phyloP scores from a whole-genome alignment of 1,139 yeast genomes.

The Yamadazyma diospyri region DNA sequence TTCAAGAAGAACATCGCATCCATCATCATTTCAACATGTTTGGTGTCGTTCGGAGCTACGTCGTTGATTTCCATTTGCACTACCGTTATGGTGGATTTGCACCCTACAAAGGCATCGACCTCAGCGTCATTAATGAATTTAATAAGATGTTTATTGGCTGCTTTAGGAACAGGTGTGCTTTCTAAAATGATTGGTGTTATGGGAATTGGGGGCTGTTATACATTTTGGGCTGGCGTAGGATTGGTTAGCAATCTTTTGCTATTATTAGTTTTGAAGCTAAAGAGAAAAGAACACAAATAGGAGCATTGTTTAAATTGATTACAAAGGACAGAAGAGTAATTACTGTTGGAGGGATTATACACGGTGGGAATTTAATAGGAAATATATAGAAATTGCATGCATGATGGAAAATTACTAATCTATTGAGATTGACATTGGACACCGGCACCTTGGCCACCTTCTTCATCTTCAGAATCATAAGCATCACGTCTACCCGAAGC shows the following conservation, averaged over 20 bases:
- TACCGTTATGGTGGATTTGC: constrained; percentile 36
- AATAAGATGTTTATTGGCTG: constrained; percentile 35
- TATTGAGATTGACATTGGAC: constrained; percentile 88
- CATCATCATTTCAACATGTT: constrained; percentile 28
- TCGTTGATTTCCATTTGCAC: constrained; percentile 27
- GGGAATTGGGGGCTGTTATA: constrained; percentile 36
- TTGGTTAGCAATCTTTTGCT: constrained; percentile 19
- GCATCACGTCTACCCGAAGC: constrained; percentile 46
- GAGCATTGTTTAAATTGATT: background rate
- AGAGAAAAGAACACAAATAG: constrained; percentile 6
- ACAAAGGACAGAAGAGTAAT: too few relatives aligned
- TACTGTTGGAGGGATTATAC: too few relatives aligned
- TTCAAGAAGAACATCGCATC: constrained; percentile 23
- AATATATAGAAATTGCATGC: too few relatives aligned
- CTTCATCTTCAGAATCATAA: constrained; percentile 67
- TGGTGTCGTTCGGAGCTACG: constrained; percentile 28
- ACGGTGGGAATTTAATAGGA: too few relatives aligned
- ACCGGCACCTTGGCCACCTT: constrained; percentile 61
- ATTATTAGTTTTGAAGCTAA: constrained; percentile 8
- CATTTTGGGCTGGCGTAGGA: constrained; percentile 31
- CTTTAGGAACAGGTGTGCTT: constrained; percentile 30
- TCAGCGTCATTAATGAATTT: constrained; percentile 38
- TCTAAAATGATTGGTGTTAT: constrained; percentile 26
- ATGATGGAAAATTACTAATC: too few relatives aligned
- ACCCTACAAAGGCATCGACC: constrained; percentile 31